Evolutionary conservation across 345 rosid species (phyloP).

Genomic region (Crucihimalaya himalaica): DNA sequence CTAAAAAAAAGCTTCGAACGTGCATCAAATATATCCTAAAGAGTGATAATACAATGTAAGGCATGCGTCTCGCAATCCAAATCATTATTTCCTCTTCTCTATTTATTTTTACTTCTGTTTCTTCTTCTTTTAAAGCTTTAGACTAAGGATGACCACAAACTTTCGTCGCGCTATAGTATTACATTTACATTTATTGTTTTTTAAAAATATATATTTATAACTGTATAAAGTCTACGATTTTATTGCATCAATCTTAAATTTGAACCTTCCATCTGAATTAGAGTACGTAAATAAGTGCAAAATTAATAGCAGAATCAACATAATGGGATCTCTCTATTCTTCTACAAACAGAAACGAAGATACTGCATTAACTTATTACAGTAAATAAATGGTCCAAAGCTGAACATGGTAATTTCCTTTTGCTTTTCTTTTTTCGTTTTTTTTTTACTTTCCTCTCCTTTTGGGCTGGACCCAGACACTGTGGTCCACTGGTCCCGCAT

Average conservation of each 20-base stretch:
- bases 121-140: neutral
- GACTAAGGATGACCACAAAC: too few species aligned
- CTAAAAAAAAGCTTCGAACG: neutral
- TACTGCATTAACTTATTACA: constrained; percentile 15
- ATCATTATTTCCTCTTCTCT: constrained; percentile 24
- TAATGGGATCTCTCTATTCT: constrained; percentile 7
- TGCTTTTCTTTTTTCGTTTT: constrained; percentile 17
- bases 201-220: neutral
- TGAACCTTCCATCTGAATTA: neutral
- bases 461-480: constrained; percentile 35
- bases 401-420: constrained; percentile 8
- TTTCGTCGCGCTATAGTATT: too few species aligned
- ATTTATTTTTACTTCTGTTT: neutral
- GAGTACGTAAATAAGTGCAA: constrained; percentile 2
- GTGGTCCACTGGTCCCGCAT: constrained; percentile 38
- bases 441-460: constrained; percentile 19
- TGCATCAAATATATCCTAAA: constrained; percentile 17
- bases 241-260: constrained; percentile 11
- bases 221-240: neutral
- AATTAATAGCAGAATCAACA: constrained; percentile 2
- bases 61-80: constrained; percentile 34
- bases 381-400: constrained; percentile 27
- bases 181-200: neutral
- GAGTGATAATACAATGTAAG: constrained; percentile 30
- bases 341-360: constrained; percentile 1